These are phyloP conservation scores for Debaryomyces udenii DNA, from an alignment of 1,139 yeast species.

Conservation along the genomic window DNA sequence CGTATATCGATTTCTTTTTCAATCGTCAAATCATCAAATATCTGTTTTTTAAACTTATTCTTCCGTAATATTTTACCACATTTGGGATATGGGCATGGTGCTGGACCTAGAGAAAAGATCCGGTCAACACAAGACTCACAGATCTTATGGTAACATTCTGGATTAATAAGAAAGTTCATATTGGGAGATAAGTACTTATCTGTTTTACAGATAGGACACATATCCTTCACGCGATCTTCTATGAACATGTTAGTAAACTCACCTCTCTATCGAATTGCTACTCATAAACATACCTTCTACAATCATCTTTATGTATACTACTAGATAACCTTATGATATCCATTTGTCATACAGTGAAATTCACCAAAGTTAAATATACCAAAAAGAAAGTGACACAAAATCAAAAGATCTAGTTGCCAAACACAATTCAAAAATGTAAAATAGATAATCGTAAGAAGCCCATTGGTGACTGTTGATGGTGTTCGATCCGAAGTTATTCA, in stretches of 20 bases:
- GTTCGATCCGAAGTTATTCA: conserved; percentile 7
- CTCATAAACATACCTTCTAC: conserved; percentile 8
- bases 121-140: conserved; percentile 97
- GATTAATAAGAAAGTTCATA: conserved; percentile 87
- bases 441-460: conserved; percentile 40
- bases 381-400: background rate
- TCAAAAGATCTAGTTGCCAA: background rate
- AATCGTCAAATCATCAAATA: conserved; percentile 85
- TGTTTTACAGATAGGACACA: conserved; percentile 98
- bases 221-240: conserved; percentile 60
- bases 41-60: conserved; percentile 87
- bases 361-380: too few species aligned
- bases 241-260: conserved; percentile 8
- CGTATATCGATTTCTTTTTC: conserved; percentile 93
- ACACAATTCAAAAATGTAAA: conserved; percentile 30
- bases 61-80: conserved; percentile 87
- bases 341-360: too few species aligned
- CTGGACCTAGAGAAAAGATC: conserved; percentile 91
- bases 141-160: conserved; percentile 97
- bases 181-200: conserved; percentile 93
- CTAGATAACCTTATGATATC: too few species aligned
- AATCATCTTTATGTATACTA: conserved; percentile 1
- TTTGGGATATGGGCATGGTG: conserved; percentile 92
- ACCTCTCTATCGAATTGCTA: background rate
- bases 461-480: conserved; percentile 1